Conservation (phyloP, 164 flowering plant species). For the Platanus orientalis region DNA sequence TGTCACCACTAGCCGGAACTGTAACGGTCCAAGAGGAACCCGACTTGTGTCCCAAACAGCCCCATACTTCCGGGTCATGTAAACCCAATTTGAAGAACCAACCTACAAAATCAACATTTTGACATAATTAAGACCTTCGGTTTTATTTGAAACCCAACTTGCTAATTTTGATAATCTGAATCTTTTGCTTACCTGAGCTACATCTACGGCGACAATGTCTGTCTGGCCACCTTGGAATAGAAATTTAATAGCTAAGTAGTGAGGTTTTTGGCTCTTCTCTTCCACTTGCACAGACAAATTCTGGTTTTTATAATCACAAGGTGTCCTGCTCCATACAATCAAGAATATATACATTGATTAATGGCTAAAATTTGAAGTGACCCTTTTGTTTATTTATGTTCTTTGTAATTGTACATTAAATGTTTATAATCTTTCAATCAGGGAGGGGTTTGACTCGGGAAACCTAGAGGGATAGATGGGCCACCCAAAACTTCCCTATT, state of each 20-base stretch:
- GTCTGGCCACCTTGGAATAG: conserved; percentile 95
- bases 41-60: conserved; percentile 74
- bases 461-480: too few species aligned
- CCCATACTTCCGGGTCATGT: conserved; percentile 57
- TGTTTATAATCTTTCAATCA: too few species aligned
- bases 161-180: background rate
- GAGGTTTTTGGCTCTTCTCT: conserved; percentile 67
- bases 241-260: conserved; percentile 64
- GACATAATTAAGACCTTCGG: background rate
- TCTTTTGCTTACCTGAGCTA: conserved; percentile 47
- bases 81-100: conserved; percentile 59
- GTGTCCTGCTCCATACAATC: conserved; percentile 42
- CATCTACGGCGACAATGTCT: conserved; percentile 52
- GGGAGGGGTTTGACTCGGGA: too few species aligned
- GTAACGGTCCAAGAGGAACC: conserved; percentile 64
- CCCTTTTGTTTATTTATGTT: too few species aligned
- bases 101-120: conserved; percentile 36
- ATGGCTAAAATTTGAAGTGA: too few species aligned
- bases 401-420: too few species aligned
- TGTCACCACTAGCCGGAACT: conserved; percentile 62
- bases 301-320: conserved; percentile 65
- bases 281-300: conserved; percentile 73
- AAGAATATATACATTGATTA: background rate
- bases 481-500: too few species aligned
- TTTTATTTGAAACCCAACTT: background rate